Conservation (phyloP, 139 green algal genomes). For the Tetradesmus lagerheimii region DNA sequence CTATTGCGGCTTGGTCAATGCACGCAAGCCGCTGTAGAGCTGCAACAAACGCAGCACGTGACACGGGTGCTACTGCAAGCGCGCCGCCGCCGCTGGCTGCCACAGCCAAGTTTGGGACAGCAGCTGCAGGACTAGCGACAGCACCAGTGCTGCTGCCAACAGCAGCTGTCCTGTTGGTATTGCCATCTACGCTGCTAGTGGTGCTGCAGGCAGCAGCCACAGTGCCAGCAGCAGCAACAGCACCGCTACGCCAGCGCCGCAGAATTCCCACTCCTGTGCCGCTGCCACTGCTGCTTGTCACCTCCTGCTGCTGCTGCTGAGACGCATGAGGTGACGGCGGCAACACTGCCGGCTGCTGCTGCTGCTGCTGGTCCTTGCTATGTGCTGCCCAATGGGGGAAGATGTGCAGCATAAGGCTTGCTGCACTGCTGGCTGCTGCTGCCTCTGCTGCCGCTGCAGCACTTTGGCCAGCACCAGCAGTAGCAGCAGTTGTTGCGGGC, state of each 20-base stretch:
- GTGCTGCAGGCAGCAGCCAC: not conserved
- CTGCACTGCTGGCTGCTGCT: not conserved
- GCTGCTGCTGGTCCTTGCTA: constrained; percentile 17
- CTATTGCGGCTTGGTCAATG: not conserved
- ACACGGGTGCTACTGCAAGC: not conserved
- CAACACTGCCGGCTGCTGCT: constrained; percentile 24
- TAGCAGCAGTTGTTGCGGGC: not conserved
- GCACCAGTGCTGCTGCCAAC: not conserved
- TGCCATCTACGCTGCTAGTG: not conserved
- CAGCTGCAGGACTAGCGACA: not conserved
- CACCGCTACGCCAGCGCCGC: not conserved
- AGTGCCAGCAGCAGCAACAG: not conserved
- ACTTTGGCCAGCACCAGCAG: not conserved
- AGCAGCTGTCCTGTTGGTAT: not conserved
- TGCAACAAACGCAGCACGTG: not conserved
- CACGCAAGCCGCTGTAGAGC: not conserved
- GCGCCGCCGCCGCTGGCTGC: not conserved
- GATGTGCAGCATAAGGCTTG: not conserved
- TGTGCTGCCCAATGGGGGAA: not conserved
- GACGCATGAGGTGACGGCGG: not conserved
- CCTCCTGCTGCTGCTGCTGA: not conserved
- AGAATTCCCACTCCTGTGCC: not conserved
- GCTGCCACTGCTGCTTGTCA: not conserved
- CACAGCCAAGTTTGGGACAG: not conserved
- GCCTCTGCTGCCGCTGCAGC: constrained; percentile 1